These are phyloP conservation scores for Mariannaea elegans DNA, from an alignment of 2,329 filamentous ascomycete species.

Conservation along the genomic window DNA sequence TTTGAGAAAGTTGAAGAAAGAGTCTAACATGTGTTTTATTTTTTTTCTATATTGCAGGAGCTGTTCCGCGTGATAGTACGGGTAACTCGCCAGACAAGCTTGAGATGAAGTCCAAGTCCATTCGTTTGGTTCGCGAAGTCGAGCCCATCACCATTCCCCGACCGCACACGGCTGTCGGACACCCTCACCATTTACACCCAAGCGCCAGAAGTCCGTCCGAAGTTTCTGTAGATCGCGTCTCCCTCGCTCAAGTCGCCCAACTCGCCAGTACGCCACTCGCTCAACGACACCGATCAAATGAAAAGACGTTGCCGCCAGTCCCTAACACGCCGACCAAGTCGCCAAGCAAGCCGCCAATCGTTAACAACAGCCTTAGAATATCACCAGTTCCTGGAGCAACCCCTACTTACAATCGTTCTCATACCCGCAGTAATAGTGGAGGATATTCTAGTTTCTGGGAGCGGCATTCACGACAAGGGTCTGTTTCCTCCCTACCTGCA, in stretches of 20 bases:
- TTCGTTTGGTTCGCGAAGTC: background rate
- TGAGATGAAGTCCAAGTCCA: slow-evolving; percentile 32
- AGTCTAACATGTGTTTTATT: slow-evolving; percentile 3
- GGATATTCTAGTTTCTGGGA: slow-evolving; percentile 16
- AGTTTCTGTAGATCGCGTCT: slow-evolving; percentile 36
- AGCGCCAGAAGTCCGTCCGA: slow-evolving; percentile 37
- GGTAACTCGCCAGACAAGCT: slow-evolving; percentile 50
- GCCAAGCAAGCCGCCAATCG: slow-evolving; percentile 1
- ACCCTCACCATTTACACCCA: slow-evolving; percentile 23
- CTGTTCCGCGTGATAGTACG: slow-evolving; percentile 46
- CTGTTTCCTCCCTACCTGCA: slow-evolving; percentile 33
- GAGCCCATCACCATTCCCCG: slow-evolving; percentile 4
- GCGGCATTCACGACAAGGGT: slow-evolving; percentile 29
- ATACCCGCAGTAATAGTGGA: slow-evolving; percentile 5
- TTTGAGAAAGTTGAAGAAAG: background rate
- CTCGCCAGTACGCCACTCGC: slow-evolving; percentile 17
- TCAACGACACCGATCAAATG: slow-evolving; percentile 37
- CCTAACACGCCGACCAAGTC: slow-evolving; percentile 5
- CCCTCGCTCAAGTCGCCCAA: slow-evolving; percentile 27
- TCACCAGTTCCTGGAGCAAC: slow-evolving; percentile 1
- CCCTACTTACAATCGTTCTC: background rate
- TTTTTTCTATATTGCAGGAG: slow-evolving; percentile 8
- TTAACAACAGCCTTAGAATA: background rate
- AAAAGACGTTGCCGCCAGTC: slow-evolving; percentile 24
- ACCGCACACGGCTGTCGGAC: background rate